phyloP scores from a whole-genome alignment of 257 asterid genomes.

The Solanum pennellii region DNA sequence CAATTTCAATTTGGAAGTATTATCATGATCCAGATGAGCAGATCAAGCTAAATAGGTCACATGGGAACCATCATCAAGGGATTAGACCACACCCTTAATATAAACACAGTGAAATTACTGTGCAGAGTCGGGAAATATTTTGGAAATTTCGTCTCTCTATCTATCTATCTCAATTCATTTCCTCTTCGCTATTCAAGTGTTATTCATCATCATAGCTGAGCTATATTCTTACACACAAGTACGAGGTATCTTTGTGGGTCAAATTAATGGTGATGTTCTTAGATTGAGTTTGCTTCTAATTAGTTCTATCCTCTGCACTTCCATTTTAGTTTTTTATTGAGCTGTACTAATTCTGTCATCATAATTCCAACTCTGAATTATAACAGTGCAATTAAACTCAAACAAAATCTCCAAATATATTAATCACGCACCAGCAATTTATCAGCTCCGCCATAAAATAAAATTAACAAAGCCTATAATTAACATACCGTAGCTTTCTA shows the following conservation, averaged over 20 bases:
- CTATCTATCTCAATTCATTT: not conserved
- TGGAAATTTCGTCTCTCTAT: not conserved
- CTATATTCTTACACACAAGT: not conserved
- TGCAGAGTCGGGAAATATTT: not conserved
- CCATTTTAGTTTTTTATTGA: not conserved
- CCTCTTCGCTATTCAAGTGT: not conserved
- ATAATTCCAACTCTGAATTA: not conserved
- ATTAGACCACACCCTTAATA: not conserved
- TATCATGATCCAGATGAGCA: not conserved
- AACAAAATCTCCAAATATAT: not conserved
- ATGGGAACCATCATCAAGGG: not conserved
- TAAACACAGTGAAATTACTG: not conserved
- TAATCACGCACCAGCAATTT: not conserved
- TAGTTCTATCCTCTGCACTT: not conserved
- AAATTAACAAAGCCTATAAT: not conserved
- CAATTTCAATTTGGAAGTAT: not conserved
- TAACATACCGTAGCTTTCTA: constrained; percentile 32
- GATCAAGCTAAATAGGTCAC: not conserved
- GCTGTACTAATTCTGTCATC: not conserved
- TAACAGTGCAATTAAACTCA: not conserved
- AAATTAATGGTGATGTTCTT: not conserved
- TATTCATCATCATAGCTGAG: not conserved
- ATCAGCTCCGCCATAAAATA: not conserved
- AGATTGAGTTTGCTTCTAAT: not conserved
- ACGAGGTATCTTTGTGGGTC: not conserved